These are phyloP conservation scores for Porodaedalea pini DNA, from an alignment of 1,284 basidiomycete species.

Conservation along the genomic window DNA sequence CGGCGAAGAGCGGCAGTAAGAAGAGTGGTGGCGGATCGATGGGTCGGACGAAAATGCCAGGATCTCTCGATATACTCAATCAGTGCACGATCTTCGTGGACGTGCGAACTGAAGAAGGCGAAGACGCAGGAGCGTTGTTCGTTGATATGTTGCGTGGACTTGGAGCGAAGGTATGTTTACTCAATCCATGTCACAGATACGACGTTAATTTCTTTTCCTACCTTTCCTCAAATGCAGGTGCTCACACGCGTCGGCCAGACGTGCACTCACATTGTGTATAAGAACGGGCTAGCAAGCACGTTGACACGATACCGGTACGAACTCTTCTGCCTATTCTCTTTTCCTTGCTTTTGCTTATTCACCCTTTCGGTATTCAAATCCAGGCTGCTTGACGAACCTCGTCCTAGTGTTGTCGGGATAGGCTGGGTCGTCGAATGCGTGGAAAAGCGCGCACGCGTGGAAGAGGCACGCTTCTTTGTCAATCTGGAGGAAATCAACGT, in stretches of 20 bases:
- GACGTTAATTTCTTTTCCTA: constrained; percentile 3
- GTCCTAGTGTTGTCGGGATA: constrained; percentile 79
- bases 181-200: background rate
- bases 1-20: constrained; percentile 5
- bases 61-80: constrained; percentile 49
- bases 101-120: constrained; percentile 81
- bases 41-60: constrained; percentile 27
- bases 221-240: constrained; percentile 39
- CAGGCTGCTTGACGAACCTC: constrained; percentile 62
- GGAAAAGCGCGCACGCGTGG: constrained; percentile 62
- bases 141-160: constrained; percentile 78
- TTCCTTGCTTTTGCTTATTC: background rate
- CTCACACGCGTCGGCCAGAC: constrained; percentile 64
- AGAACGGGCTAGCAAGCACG: constrained; percentile 80
- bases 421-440: constrained; percentile 90
- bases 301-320: constrained; percentile 66
- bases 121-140: constrained; percentile 81
- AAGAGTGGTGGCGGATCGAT: constrained; percentile 6
- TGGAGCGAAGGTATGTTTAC: constrained; percentile 72
- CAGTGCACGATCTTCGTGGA: constrained; percentile 88
- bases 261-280: constrained; percentile 89
- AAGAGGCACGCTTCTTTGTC: constrained; percentile 66
- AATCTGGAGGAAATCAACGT: constrained; percentile 67
- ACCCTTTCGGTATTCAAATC: background rate
- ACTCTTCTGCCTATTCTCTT: background rate